Base-by-base conservation (phyloP, 2,329 filamentous ascomycete species). In the Aureobasidium sp. region DNA sequence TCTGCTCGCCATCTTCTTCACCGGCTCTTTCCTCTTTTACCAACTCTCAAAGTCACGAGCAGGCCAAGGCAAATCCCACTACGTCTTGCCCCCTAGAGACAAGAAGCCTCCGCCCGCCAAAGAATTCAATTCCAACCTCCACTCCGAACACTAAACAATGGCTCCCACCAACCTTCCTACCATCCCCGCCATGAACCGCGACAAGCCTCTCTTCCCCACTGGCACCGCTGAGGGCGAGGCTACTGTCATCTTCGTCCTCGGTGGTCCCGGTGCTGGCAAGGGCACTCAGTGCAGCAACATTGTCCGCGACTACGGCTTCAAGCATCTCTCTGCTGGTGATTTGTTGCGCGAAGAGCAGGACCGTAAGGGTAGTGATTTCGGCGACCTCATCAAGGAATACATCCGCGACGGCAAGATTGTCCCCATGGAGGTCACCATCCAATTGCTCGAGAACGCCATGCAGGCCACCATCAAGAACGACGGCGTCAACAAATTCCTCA, bases 341-440 rank as follows among this genome's bases (percentile, higher is more conserved):
- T 82, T 99, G 49, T 83, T 99, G 66, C 90, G 94, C 64, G 92
- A 91, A 66, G 94, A 99, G 79, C 94, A 97, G 78, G 82, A 93
- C 71, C 89, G 93, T 5, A 82, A 85, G 0, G 92, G 90, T 62
- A 91, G 86, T 66, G 82, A 97, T 76, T 97, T 96, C 74, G 94
- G 94, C 73, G 85, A 91, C 67, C 82, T 97, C 78, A 99, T 99
- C 82, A 88, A 88, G 74, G 83, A 88, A 68, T 92, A 94, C 79
- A 99, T 99, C 81, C 90, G 88, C 72, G 88, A 99, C 73, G 94
- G 94, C 63, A 86, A 86, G 69, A 99, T 99, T 75, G 94, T 99
- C 66, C 94, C 94, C n/a, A 96, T 96, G 90, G 93, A 97, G 76
- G 91, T 97, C 56, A 99, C 94, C 5, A 88, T 99, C 63, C 88